A percentile compares a stretch with the other conserved stretches of the same genome.
Evolutionary conservation across 352 stramenopile genomes (phyloP).

Genomic region (Globisporangium camurandrum): DNA sequence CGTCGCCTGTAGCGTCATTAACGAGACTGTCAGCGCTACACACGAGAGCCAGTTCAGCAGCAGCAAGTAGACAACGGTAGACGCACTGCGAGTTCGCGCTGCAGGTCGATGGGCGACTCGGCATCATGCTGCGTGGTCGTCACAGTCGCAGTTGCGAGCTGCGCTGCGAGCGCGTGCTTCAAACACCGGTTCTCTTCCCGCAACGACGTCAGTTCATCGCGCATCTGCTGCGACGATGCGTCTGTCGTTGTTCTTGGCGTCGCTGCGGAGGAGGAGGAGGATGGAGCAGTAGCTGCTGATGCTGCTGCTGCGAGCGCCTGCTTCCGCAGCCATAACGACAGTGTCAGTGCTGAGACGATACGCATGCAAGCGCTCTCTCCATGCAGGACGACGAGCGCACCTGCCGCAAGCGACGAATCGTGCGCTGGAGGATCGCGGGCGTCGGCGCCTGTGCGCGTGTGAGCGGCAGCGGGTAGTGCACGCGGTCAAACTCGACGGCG

Average conservation of each 20-base stretch:
- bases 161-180: constrained; percentile 57
- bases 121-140: neutral
- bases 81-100: constrained; percentile 36
- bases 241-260: neutral
- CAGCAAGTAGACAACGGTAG: neutral
- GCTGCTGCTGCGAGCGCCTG: constrained; percentile 1
- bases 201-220: constrained; percentile 36
- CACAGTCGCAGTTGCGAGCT: constrained; percentile 16
- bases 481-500: constrained; percentile 88
- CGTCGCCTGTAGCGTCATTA: constrained; percentile 24
- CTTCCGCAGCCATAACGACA: too few species aligned
- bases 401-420: constrained; percentile 61
- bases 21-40: neutral
- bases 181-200: constrained; percentile 59
- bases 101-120: constrained; percentile 27
- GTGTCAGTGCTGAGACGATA: too few species aligned
- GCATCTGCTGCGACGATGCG: constrained; percentile 4
- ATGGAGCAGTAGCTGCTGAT: too few species aligned
- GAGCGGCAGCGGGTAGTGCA: constrained; percentile 91
- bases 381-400: too few species aligned
- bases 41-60: neutral
- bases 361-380: too few species aligned
- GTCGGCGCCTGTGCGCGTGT: constrained; percentile 53
- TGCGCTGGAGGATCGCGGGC: constrained; percentile 68
- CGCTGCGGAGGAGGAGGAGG: too few species aligned